These are phyloP conservation scores for Ajuga chamaepitys DNA, from an alignment of 257 asterid genomes.

Conservation along the genomic window DNA sequence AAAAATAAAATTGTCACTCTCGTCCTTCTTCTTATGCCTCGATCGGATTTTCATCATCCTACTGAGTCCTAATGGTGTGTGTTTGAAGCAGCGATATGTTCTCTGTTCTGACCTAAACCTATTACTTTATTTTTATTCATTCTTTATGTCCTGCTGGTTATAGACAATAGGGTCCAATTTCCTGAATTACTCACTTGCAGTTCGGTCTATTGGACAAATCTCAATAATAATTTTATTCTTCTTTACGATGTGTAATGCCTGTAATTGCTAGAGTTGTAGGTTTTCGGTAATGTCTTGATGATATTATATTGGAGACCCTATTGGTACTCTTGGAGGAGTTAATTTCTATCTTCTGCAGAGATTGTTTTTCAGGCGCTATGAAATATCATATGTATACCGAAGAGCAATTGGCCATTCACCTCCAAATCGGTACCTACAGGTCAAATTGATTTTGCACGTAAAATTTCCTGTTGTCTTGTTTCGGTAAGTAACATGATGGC, in stretches of 20 bases:
- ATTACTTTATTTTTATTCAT: background rate
- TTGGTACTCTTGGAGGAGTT: background rate
- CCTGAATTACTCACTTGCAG: background rate
- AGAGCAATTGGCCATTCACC: slow-evolving; percentile 93
- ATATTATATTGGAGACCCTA: background rate
- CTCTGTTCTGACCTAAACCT: background rate
- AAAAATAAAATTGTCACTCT: too few species aligned
- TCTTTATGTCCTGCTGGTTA: background rate
- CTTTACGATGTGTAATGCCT: background rate
- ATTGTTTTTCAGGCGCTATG: slow-evolving; percentile 75
- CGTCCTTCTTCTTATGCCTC: too few species aligned
- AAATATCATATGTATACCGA: slow-evolving; percentile 79
- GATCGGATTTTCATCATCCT: too few species aligned
- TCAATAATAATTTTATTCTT: slow-evolving; percentile 1
- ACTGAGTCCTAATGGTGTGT: background rate
- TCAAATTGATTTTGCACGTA: slow-evolving; percentile 19
- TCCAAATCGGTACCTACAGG: slow-evolving; percentile 97
- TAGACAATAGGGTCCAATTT: background rate
- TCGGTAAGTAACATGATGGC: background rate
- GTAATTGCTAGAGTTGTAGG: background rate
- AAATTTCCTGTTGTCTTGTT: background rate
- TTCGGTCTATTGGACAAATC: background rate
- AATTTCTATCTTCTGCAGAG: slow-evolving; percentile 43
- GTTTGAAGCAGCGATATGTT: background rate
- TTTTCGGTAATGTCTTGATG: background rate